Base-by-base conservation (phyloP, 2,329 filamentous ascomycete species). In the Fusarium verticillioides region DNA sequence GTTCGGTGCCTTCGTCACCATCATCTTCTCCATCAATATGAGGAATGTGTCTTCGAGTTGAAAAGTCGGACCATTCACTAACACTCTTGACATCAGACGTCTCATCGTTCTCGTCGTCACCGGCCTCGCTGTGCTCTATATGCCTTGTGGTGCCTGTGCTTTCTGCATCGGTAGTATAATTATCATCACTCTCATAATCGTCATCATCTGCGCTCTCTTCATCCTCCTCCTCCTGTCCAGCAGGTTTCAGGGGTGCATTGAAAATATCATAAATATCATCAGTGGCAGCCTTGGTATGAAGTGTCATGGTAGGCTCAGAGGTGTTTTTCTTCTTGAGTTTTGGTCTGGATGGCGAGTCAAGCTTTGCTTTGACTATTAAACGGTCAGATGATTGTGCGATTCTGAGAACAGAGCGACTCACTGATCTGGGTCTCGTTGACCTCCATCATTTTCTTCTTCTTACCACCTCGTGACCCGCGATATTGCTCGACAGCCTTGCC, bases 261-360 rank as follows among this genome's bases (percentile, higher is more conserved):
- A 98, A 99, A 53, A 99, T 94, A 65, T 95, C 95, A 78, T 98
- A 98, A 59, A 99, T 98, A 76, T 99, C 96, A 76, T 98, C 95
- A 70, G 96, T 98, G 9, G 96, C 96, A 73, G 96, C 96, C 77
- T 90, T 94, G 18, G 96, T 99, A 79, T 98, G 95, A 74, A 99
- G 90, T 2, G 96, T 99, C 95, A 99, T 98, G 4, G 96, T 99
- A n/a, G 95, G 94, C 82, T 98, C 96, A 58, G 88, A 85, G 5
- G 82, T 74, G 75, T 91, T 91, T 81, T 93, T 96, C 81, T 94
- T 94, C 73, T 92, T 93, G 62, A 96, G 87, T 82, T 97, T 98
- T 8, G 91, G 91, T n/a, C 91, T 90, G 1, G 93, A 93, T 0
- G 95, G 96, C 4, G 96, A 98, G 78, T 96, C 94, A 61, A 98